Percentiles rank a stretch among this genome's conserved stretches.
These are phyloP conservation scores for Ajuga reptans DNA, from an alignment of 305 asterid species.

Conservation along the genomic window DNA sequence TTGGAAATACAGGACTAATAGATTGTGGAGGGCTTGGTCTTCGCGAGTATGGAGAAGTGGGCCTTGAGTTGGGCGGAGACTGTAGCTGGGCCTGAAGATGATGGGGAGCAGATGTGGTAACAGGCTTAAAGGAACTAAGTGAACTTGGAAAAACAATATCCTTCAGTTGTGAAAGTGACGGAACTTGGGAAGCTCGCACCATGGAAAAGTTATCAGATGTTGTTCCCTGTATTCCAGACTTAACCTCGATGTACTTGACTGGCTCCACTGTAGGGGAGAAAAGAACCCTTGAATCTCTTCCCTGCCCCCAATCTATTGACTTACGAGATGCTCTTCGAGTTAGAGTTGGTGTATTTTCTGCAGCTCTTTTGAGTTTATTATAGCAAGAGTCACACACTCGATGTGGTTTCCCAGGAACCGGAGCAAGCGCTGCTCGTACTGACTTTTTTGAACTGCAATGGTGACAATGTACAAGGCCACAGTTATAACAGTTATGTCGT, in stretches of 20 bases:
- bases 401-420: conserved; percentile 84
- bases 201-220: conserved; percentile 36
- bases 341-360: conserved; percentile 34
- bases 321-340: conserved; percentile 36
- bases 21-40: conserved; percentile 74
- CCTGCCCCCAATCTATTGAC: conserved; percentile 38
- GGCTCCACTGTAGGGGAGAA: conserved; percentile 60
- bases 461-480: conserved; percentile 86
- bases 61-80: conserved; percentile 45
- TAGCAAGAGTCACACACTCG: conserved; percentile 82
- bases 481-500: conserved; percentile 74
- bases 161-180: conserved; percentile 61
- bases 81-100: conserved; percentile 30
- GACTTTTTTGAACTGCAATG: conserved; percentile 84
- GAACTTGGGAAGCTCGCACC: conserved; percentile 81
- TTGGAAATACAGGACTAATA: conserved; percentile 55
- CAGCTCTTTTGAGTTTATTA: conserved; percentile 51
- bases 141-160: conserved; percentile 84
- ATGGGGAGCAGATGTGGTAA: conserved; percentile 30
- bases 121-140: conserved; percentile 69
- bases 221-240: conserved; percentile 36
- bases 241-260: conserved; percentile 62
- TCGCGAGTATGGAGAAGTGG: conserved; percentile 69
- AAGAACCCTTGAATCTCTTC: conserved; percentile 44
- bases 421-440: conserved; percentile 72